Percentiles rank a stretch among this genome's conserved stretches.
phyloP scores from a whole-genome alignment of 2,329 filamentous ascomycete species.

The Alternaria sp. region DNA sequence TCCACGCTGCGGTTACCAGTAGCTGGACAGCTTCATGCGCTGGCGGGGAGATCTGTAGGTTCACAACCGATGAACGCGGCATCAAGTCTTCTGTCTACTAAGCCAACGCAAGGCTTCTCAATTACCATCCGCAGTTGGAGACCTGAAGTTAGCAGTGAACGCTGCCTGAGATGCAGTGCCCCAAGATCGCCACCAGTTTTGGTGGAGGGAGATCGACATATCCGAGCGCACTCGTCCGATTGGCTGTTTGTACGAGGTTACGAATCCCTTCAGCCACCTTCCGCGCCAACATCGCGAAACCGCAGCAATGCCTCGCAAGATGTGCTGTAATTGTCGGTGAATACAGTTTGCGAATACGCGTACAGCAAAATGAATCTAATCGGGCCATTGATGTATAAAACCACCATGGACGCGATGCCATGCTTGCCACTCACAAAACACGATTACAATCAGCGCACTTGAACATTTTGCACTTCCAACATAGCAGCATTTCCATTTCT shows the following conservation, averaged over 20 bases:
- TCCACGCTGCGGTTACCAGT: not conserved
- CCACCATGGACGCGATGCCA: not conserved
- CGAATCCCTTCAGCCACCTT: constrained; percentile 9
- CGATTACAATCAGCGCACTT: not conserved
- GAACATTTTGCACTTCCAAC: not conserved
- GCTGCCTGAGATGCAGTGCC: not conserved
- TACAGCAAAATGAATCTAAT: not conserved
- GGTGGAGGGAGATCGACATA: not conserved
- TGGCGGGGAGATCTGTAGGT: not conserved
- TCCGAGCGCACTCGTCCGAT: not conserved
- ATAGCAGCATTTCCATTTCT: not conserved
- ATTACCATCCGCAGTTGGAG: not conserved
- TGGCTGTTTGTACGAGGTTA: constrained; percentile 3
- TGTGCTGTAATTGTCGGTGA: not conserved
- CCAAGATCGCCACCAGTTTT: not conserved
- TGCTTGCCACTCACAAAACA: not conserved
- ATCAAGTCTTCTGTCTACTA: not conserved
- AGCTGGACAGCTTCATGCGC: not conserved
- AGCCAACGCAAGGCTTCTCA: not conserved
- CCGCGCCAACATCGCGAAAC: not conserved
- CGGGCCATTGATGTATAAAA: not conserved
- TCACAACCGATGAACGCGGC: not conserved
- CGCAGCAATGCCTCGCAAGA: not conserved
- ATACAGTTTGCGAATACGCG: not conserved
- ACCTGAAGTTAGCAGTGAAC: not conserved